Evolutionary conservation across 2,329 filamentous ascomycete species (phyloP), one percentile per base, ranked within the genome.

Genomic region (Fusarium incarnatum): DNA sequence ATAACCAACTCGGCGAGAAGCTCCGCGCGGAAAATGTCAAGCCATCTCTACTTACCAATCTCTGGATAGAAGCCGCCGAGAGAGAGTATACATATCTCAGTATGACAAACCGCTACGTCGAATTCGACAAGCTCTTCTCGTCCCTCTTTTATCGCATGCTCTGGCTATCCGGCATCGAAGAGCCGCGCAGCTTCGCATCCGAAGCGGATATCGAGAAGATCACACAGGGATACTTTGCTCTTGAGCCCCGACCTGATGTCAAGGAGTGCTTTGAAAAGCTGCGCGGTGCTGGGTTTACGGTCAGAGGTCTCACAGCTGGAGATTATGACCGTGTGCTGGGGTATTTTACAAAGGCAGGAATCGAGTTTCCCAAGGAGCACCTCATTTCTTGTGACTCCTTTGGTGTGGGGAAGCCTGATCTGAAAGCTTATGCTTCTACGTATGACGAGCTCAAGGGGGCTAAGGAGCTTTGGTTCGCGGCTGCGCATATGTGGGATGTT

Each of bases 21-120:
- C 81, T 87, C 2, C 72, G 71, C 9, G 64, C 75, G 10, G 68
- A 82, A 37, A 76, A 75, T 59, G 79, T 86, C 63, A 80, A 79
- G 10, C 74, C 83, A 0, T 78, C 79, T 28, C 77, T 83, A 25
- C 81, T 87, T 15, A 83, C 82, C 25, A 84, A 80, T 70, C 72
- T 79, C 6, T 86, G 83, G 84, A 77, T 85, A 64, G 82, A 83
- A 45, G 79, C 77, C 1, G 78, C 82, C 0, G 85, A 86, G 70
- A 79, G 81, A 20, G 84, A 87, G 63, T 86, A 83, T 69, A 86
- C 82, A 0, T 86, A 82, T 62, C 79, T 87, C 2, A 81, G 78
- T 37, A 77, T 85, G 10, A 82, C 81, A 1, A 80, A 78, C 2
- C 77, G 79, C 13, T 85, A 86, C 64, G 75, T 73, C 2, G 76